These are phyloP conservation scores for Coniochaeta prunicola DNA, from an alignment of 2,329 filamentous ascomycete genomes.

Conservation along the genomic window DNA sequence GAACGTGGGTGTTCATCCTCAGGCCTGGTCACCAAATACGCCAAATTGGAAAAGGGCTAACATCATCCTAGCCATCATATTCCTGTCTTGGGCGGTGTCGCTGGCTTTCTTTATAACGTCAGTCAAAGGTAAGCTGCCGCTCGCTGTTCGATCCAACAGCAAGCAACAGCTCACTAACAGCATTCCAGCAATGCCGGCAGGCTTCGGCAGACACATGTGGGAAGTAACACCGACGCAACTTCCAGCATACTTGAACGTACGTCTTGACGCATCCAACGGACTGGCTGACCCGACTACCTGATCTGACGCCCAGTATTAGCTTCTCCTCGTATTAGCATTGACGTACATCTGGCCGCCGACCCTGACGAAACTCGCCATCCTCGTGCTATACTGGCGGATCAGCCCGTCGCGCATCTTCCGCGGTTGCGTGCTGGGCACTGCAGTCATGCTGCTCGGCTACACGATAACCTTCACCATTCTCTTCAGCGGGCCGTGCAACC, in stretches of 20 bases:
- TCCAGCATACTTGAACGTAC: not conserved
- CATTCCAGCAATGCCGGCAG: slow-evolving; percentile 3
- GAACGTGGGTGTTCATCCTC: not conserved
- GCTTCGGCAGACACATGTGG: slow-evolving; percentile 7
- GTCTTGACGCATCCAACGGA: not conserved
- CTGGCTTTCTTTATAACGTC: slow-evolving; percentile 4
- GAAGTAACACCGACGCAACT: slow-evolving; percentile 5
- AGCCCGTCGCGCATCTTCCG: slow-evolving; percentile 8
- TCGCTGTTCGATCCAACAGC: not conserved
- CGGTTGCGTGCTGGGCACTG: slow-evolving; percentile 5
- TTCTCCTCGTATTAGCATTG: slow-evolving; percentile 7
- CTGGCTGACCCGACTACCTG: too few species aligned
- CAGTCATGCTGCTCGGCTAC: slow-evolving; percentile 8
- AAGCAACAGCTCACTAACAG: not conserved
- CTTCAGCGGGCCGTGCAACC: slow-evolving; percentile 17
- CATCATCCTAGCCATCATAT: slow-evolving; percentile 2
- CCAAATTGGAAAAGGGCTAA: not conserved
- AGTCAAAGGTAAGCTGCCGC: not conserved
- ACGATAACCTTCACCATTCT: slow-evolving; percentile 14
- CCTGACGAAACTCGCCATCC: slow-evolving; percentile 13
- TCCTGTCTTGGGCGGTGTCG: slow-evolving; percentile 4
- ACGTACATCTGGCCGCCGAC: slow-evolving; percentile 15
- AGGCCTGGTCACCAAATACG: not conserved
- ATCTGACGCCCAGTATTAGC: not conserved
- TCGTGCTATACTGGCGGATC: slow-evolving; percentile 14